Evolutionary conservation across 805 yeast species (phyloP), one percentile per base, ranked within the genome.

Genomic region (Nakazawaea ambrosiae): DNA sequence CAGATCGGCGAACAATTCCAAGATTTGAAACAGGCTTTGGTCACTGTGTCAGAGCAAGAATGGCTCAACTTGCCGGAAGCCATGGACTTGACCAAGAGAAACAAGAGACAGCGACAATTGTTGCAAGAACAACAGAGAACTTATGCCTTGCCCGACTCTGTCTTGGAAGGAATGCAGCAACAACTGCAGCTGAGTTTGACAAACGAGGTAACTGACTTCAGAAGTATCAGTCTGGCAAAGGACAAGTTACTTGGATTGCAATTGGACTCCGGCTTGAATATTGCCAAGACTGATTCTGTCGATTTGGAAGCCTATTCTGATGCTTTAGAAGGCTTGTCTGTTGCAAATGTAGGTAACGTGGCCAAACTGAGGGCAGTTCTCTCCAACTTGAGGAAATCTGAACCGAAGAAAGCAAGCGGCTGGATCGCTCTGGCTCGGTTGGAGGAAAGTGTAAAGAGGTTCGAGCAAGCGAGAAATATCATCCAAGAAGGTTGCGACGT

Each of bases 61-160:
- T 90, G 98, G 98, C 67, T 71, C 4, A 69, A 65, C 43, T 51
- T 90, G 3, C 97, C 97, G 0, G 96, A 87, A 45, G 92, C 86
- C 2, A 83, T 87, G 1, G 97, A 90, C 56, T 63, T 85, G 49
- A 92, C 98, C 0, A 70, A 78, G 49, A 66, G 75, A 40, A 87
- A 87, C 57, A 86, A 88, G 47, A 61, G 97, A 39, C 62, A 71
- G 34, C 63, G 96, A 37, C 55, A 76, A 31, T 66, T 77, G 37
- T 71, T 73, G 33, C 81, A 79, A 49, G 68, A 65, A 47, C 73
- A 74, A 41, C 78, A 79, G 45, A 62, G 96, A 42, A 75, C 73
- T 29, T 90, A 87, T 53, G 87, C 95, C 8, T 84, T 83, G 2
- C 92, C 96, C 0, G 97, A 90, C 54, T 53, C 75, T 1, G 55